Evolutionary conservation across 805 yeast genomes (phyloP).

Genomic region (Hanseniaspora lachancei): DNA sequence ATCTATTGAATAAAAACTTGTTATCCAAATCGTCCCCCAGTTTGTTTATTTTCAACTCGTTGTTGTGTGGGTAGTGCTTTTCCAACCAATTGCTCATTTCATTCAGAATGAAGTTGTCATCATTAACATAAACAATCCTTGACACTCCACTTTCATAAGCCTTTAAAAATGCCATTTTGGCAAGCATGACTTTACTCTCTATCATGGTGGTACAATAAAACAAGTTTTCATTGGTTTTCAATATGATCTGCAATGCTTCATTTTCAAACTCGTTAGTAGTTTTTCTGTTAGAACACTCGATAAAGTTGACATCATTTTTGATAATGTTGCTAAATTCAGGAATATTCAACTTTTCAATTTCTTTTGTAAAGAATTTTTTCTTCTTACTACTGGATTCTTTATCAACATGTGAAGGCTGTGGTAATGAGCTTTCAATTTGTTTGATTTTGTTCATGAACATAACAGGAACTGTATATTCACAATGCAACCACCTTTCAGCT

Average conservation of each 20-base stretch:
- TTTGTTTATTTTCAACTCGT: slow-evolving; percentile 44
- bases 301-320: neutral
- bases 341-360: slow-evolving; percentile 38
- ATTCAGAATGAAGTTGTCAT: slow-evolving; percentile 46
- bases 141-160: slow-evolving; percentile 64
- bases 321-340: slow-evolving; percentile 18
- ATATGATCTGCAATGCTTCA: slow-evolving; percentile 50
- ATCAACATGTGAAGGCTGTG: slow-evolving; percentile 47
- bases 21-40: slow-evolving; percentile 47
- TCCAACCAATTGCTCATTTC: slow-evolving; percentile 39
- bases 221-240: slow-evolving; percentile 42
- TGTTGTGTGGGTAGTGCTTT: slow-evolving; percentile 34
- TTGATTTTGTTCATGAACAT: slow-evolving; percentile 28
- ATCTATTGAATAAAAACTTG: slow-evolving; percentile 39
- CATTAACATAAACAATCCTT: slow-evolving; percentile 59
- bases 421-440: slow-evolving; percentile 45
- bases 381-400: slow-evolving; percentile 21
- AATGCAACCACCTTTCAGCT: slow-evolving; percentile 79
- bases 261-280: slow-evolving; percentile 63
- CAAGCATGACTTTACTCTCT: slow-evolving; percentile 57
- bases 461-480: slow-evolving; percentile 51
- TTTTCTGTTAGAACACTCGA: slow-evolving; percentile 31
- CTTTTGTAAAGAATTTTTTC: slow-evolving; percentile 20
- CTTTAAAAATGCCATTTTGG: slow-evolving; percentile 57
- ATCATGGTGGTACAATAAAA: slow-evolving; percentile 67